Conservation (phyloP, 306 rosid species). For the Argentina anserina region DNA sequence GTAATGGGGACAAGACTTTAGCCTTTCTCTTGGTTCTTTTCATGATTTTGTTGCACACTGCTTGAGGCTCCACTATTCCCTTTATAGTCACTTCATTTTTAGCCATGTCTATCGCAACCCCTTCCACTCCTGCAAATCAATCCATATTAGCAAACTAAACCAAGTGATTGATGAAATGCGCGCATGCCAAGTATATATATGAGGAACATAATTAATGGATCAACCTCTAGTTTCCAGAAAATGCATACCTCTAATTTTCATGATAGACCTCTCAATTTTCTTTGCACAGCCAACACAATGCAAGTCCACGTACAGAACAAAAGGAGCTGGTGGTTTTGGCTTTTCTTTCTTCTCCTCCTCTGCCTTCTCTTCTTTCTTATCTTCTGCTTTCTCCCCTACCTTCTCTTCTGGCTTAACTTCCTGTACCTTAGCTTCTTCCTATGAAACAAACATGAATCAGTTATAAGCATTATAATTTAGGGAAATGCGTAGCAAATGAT, state of each 20-base stretch:
- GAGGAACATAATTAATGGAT: neutral
- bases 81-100: conserved; percentile 75
- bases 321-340: conserved; percentile 56
- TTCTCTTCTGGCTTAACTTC: conserved; percentile 27
- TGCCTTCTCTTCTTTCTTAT: conserved; percentile 10
- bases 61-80: conserved; percentile 82
- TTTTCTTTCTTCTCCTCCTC: conserved; percentile 51
- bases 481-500: neutral
- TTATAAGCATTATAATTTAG: neutral
- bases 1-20: conserved; percentile 67
- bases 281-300: conserved; percentile 86
- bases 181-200: neutral
- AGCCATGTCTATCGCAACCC: conserved; percentile 56
- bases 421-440: conserved; percentile 48
- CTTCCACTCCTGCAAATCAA: conserved; percentile 61
- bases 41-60: conserved; percentile 53
- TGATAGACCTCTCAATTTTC: conserved; percentile 67
- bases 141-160: neutral
- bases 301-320: conserved; percentile 69
- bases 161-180: neutral
- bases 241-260: conserved; percentile 60
- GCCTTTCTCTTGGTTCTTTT: conserved; percentile 64
- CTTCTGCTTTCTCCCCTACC: conserved; percentile 18
- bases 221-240: neutral
- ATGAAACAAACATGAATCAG: neutral